Evolutionary conservation across 441 rosid species (phyloP), one percentile per base, ranked within the genome.

Genomic region (Populus trichocarpa): DNA sequence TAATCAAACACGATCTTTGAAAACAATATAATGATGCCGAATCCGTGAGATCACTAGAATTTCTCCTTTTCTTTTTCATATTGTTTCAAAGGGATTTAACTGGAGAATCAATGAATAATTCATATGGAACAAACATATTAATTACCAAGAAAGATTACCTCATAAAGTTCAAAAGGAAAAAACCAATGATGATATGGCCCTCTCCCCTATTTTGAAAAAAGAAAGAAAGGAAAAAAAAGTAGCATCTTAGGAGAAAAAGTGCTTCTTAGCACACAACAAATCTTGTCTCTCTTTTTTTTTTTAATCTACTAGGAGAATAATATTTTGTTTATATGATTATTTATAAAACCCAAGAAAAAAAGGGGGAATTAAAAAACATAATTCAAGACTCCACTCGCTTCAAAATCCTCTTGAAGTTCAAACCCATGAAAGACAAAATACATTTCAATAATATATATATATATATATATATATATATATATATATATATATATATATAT

Each of bases 141-240:
- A 74, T 28, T 53, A 75, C 75, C 22, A 71, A 81, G 65, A 78
- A 59, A 80, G 36, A 65, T 71, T 50, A 81, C 38, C 30, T 30
- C 73, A 75, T 42, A 61, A 81, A 81, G 75, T 67, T 53, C 71
- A 53, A 83, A 81, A 8, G 80, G 73, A 81, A 83, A 79, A 78
- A 61, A 83, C 82, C 85, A 82, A 87, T 83, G 77, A 85, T 85
- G 80, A 78, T 70, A 75, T 77, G 78, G 74, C 77, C 82, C 80
- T 38, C 14, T 3, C 67, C 80, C 50, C 71, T 79, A 70, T 74
- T 67, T 67, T 66, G 65, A 61, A 75, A 79, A 69, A 82, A 79
- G 4, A 4, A 11, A 12, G 4, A 40, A 40, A 40, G 50, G 2
- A 26, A 32, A 5, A 32, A 32, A 40, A 40, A 13, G 50, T 11